Evolutionary conservation across 805 yeast species (phyloP).

Genomic region (Suhomyces tanzawaensis): DNA sequence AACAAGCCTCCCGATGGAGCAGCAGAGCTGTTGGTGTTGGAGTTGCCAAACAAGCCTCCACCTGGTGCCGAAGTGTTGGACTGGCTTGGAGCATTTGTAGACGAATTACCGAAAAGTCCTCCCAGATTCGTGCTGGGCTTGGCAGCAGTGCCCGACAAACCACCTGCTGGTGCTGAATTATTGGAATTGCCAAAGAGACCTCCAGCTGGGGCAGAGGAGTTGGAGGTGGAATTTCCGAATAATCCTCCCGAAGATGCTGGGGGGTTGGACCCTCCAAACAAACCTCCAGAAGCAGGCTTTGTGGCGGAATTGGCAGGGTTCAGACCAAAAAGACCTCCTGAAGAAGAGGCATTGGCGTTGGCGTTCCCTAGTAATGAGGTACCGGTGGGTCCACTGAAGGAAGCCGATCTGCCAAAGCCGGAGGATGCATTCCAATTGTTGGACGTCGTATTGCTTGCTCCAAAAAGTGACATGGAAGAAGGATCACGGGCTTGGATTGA

Average conservation of each 20-base stretch:
- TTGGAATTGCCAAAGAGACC: conserved; percentile 24
- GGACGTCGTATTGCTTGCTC: conserved; percentile 9
- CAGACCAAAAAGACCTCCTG: conserved; percentile 9
- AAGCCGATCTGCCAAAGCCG: conserved; percentile 22
- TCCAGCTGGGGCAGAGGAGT: conserved; percentile 11
- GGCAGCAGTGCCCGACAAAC: background rate
- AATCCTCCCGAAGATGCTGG: conserved; percentile 16
- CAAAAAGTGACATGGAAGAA: conserved; percentile 11
- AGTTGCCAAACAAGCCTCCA: conserved; percentile 23
- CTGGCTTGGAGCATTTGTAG: no score
- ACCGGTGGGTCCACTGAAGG: conserved; percentile 15
- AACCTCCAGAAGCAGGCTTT: no score
- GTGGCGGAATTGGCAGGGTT: no score
- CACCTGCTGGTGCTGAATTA: conserved; percentile 5
- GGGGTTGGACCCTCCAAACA: conserved; percentile 13
- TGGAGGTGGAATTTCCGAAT: conserved; percentile 19
- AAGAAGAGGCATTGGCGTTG: conserved; percentile 10
- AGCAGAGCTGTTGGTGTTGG: conserved; percentile 14
- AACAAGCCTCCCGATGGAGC: conserved; percentile 19
- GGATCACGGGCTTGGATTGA: no score
- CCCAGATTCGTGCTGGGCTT: background rate
- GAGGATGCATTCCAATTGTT: conserved; percentile 21
- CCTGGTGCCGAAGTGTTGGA: no score
- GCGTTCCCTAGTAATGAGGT: conserved; percentile 19
- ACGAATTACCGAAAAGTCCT: conserved; percentile 2